Conservation (phyloP, 257 asterid species). For the Nemophila menziesii region DNA sequence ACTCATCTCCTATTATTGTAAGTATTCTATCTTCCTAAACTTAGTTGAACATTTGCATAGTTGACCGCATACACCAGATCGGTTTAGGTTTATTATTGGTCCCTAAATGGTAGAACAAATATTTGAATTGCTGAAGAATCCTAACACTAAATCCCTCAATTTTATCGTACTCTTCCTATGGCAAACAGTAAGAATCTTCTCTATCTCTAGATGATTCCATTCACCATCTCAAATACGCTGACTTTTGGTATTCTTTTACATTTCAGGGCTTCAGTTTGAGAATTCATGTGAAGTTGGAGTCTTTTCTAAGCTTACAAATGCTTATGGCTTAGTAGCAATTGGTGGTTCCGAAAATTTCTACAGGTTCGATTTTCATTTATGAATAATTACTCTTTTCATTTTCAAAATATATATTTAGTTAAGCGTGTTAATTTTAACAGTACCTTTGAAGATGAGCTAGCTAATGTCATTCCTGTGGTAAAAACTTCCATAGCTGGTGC, state of each 20-base stretch:
- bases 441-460: slow-evolving; percentile 73
- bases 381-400: background rate
- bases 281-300: slow-evolving; percentile 86
- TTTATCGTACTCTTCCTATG: too few species aligned
- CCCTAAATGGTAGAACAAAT: too few species aligned
- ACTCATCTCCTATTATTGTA: too few species aligned
- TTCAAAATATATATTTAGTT: background rate
- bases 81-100: too few species aligned
- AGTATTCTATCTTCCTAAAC: too few species aligned
- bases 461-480: slow-evolving; percentile 72
- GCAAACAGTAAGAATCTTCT: too few species aligned
- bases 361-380: slow-evolving; percentile 30
- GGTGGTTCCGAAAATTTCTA: slow-evolving; percentile 96
- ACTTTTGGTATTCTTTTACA: background rate
- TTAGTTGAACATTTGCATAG: too few species aligned
- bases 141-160: too few species aligned
- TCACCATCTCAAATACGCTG: too few species aligned
- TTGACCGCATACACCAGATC: too few species aligned
- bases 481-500: slow-evolving; percentile 82
- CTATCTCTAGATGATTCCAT: too few species aligned
- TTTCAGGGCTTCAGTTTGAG: slow-evolving; percentile 78
- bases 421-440: slow-evolving; percentile 25
- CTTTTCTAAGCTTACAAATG: slow-evolving; percentile 87
- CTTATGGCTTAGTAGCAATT: slow-evolving; percentile 82
- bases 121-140: too few species aligned